Conservation (phyloP, 805 yeast genomes). For the Lachancea lanzarotensis region DNA sequence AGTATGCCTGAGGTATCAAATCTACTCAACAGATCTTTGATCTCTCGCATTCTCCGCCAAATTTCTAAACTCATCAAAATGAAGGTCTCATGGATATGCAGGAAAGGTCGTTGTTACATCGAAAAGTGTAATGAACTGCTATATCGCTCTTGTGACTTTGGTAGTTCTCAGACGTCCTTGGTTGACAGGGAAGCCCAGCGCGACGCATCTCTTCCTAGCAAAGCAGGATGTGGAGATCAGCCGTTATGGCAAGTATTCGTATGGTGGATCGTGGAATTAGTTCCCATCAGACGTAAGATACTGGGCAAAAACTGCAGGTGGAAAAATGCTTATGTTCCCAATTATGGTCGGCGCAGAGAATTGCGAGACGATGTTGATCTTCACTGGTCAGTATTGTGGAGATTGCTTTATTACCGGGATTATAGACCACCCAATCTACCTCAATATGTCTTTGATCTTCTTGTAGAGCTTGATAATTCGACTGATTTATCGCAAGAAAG, state of each 20-base stretch:
- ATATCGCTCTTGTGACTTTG: conserved; percentile 1
- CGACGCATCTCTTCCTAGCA: conserved; percentile 6
- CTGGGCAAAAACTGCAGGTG: conserved; percentile 45
- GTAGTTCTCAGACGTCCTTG: background rate
- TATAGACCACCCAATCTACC: conserved; percentile 45
- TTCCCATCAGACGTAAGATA: conserved; percentile 51
- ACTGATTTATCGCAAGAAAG: conserved; percentile 4
- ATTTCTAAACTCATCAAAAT: background rate
- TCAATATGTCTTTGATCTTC: conserved; percentile 23
- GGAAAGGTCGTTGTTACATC: background rate
- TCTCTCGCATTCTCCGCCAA: background rate
- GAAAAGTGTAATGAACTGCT: background rate
- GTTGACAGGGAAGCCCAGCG: background rate
- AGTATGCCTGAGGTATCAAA: conserved; percentile 4
- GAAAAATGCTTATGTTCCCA: conserved; percentile 46
- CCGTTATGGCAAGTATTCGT: conserved; percentile 25
- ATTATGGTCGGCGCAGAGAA: conserved; percentile 46
- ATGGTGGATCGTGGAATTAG: conserved; percentile 60
- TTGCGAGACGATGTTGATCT: conserved; percentile 42
- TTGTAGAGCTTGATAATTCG: conserved; percentile 17
- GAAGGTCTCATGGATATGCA: background rate
- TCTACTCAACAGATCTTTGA: background rate
- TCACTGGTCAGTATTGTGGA: conserved; percentile 63
- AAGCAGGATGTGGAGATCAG: conserved; percentile 37
- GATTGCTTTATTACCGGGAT: conserved; percentile 41